phyloP scores from a whole-genome alignment of 805 yeast genomes.

The Candida peoriensis region DNA sequence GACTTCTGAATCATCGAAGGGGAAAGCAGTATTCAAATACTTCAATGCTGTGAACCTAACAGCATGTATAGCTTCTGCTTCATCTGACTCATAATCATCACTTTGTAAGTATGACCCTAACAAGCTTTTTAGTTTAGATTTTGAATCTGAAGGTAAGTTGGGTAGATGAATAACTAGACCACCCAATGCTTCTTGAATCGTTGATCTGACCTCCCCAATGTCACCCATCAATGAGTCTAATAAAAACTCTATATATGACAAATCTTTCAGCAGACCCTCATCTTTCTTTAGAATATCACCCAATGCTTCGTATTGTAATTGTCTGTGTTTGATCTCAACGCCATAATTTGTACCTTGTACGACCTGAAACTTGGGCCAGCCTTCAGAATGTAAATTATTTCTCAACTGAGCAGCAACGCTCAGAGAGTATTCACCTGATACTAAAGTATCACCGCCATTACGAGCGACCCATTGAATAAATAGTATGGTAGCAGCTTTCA shows the following conservation, averaged over 20 bases:
- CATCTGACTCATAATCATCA: slow-evolving; percentile 25
- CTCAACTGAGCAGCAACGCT: slow-evolving; percentile 49
- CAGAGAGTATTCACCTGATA: slow-evolving; percentile 27
- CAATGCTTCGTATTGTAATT: slow-evolving; percentile 70
- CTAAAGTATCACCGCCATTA: slow-evolving; percentile 18
- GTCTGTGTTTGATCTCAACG: slow-evolving; percentile 40
- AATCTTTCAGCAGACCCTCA: slow-evolving; percentile 37
- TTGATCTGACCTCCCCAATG: slow-evolving; percentile 50
- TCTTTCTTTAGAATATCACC: slow-evolving; percentile 57
- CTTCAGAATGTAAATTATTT: slow-evolving; percentile 47
- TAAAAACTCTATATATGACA: slow-evolving; percentile 56
- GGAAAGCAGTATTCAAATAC: slow-evolving; percentile 56
- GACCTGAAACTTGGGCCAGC: slow-evolving; percentile 51
- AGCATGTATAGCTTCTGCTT: slow-evolving; percentile 35
- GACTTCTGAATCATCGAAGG: slow-evolving; percentile 63
- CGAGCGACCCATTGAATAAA: slow-evolving; percentile 60
- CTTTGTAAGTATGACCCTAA: slow-evolving; percentile 32
- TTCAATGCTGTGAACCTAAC: slow-evolving; percentile 63
- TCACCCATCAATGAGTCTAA: slow-evolving; percentile 70
- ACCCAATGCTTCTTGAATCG: slow-evolving; percentile 69
- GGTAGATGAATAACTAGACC: slow-evolving; percentile 47
- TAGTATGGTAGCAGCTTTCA: slow-evolving; percentile 53
- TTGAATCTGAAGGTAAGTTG: slow-evolving; percentile 32
- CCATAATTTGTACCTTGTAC: slow-evolving; percentile 34
- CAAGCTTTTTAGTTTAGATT: slow-evolving; percentile 35